Conservation (phyloP, 352 stramenopile genomes). For the Phytopythium kandeliae region DNA sequence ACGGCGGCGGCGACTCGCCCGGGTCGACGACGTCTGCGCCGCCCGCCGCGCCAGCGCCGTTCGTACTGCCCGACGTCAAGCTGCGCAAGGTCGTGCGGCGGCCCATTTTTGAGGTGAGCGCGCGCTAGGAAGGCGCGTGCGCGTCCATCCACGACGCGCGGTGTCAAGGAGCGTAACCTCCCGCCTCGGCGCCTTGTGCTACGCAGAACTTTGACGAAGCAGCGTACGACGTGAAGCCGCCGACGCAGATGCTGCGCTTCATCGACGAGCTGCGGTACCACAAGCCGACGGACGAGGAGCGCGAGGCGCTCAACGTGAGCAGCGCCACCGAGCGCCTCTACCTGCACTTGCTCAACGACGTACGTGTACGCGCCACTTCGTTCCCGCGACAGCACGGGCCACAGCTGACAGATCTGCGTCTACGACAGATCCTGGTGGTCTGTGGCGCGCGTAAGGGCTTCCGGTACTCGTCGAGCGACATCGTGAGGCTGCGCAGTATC, state of each 20-base stretch:
- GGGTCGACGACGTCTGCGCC: not conserved
- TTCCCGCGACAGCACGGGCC: not conserved
- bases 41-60: not conserved
- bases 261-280: conserved; percentile 82
- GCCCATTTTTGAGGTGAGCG: conserved; percentile 64
- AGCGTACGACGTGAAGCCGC: conserved; percentile 61
- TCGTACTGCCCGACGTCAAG: conserved; percentile 36
- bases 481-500: conserved; percentile 45
- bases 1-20: conserved; percentile 5
- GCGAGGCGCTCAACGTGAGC: conserved; percentile 58
- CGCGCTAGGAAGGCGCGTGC: not conserved
- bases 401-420: not conserved
- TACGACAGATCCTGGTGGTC: conserved; percentile 57
- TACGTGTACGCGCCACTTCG: conserved; percentile 20
- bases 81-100: conserved; percentile 65
- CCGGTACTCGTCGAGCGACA: conserved; percentile 69
- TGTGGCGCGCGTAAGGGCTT: conserved; percentile 75
- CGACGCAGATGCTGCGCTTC: conserved; percentile 78
- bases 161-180: not conserved
- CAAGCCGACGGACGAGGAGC: conserved; percentile 71
- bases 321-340: conserved; percentile 67
- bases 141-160: not conserved
- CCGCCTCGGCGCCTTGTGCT: not conserved
- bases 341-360: conserved; percentile 73
- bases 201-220: conserved; percentile 65